Conservation (phyloP, 2,329 filamentous ascomycete genomes). For the Phialophora chinensis region DNA sequence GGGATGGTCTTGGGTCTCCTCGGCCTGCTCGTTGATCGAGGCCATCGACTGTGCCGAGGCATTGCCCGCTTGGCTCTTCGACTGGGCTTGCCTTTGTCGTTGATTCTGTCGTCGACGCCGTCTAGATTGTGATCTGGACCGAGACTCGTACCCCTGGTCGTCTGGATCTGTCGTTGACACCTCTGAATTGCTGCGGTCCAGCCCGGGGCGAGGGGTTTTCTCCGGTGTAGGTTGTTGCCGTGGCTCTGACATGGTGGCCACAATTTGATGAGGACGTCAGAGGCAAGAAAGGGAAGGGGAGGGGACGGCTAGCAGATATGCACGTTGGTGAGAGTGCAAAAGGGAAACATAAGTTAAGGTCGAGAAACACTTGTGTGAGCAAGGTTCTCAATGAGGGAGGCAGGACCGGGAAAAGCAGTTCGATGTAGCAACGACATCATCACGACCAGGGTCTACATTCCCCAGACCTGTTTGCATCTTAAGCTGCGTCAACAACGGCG, state of each 20-base stretch:
- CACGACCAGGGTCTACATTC: constrained; percentile 20
- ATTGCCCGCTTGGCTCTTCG: constrained; percentile 33
- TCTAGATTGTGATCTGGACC: constrained; percentile 40
- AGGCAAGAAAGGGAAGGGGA: not conserved
- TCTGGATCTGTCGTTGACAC: constrained; percentile 30
- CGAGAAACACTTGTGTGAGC: constrained; percentile 18
- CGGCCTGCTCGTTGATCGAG: constrained; percentile 34
- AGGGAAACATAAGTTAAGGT: constrained; percentile 14
- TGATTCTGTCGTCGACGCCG: constrained; percentile 40
- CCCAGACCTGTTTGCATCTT: constrained; percentile 14
- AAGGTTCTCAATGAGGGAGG: constrained; percentile 2
- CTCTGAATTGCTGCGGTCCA: constrained; percentile 36
- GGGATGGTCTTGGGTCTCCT: constrained; percentile 33
- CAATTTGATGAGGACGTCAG: constrained; percentile 10
- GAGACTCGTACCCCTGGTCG: constrained; percentile 41
- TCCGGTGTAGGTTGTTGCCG: constrained; percentile 36
- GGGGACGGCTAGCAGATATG: constrained; percentile 1
- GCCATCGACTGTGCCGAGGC: constrained; percentile 39
- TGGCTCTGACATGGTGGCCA: constrained; percentile 36
- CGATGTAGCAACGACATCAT: constrained; percentile 34
- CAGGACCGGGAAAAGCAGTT: constrained; percentile 20
- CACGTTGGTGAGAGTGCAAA: not conserved
- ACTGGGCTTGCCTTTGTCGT: constrained; percentile 35
- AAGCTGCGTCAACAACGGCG: not conserved
- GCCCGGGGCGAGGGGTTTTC: constrained; percentile 34